Evolutionary conservation across 371 early-diverging fungal species (phyloP), one percentile per base, ranked within the genome.

Genomic region (Actinomucor elegans): DNA sequence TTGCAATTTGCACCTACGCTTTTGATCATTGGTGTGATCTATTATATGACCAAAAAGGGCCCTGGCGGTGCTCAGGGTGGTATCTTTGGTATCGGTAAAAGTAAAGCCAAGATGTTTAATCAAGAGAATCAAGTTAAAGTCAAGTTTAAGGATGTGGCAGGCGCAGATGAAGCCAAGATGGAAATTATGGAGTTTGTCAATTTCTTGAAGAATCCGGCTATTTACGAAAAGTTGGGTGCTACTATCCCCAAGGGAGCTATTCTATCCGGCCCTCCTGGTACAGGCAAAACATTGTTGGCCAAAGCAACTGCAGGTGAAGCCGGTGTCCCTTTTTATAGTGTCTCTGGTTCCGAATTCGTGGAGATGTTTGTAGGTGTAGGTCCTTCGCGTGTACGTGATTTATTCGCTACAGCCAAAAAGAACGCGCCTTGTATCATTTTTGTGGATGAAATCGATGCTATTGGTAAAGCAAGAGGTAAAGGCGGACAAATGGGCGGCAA

Each of bases 141-240:
- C 57, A 92, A 91, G 64, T 99, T 99, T 77, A 97, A 97, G 81
- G 99, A 99, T 75, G 99, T 99, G 0, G 99, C 99, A 6, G 99
- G 99, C 24, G 93, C 99, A 76, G 99, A 99, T 72, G 94, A 94
- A 69, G 99, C 99, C 57, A 99, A 99, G 75, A 93, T 96, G 55
- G 99, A 99, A 76, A 99, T 99, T 53, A 99, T 99, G 96, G 99
- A 99, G 80, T 98, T 99, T 88, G 99, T 99, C 48, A 99, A 99
- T 73, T 98, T 99, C 67, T 77, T 99, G 50, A 99, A 99, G 73
- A 92, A 99, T 65, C 99, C 99, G 9, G 88, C 79, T 28, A 75
- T 84, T n/a, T 99, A 96, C 75, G 96, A 97, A 66, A 85, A 89
- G 52, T 81, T 99, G 53, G 99, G 99, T 15, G 99, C 99, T 49